Percentiles rank a stretch among this genome's conserved stretches.
Conservation (phyloP, 2,329 filamentous ascomycete species). For the Colletotrichum zoysiae region DNA sequence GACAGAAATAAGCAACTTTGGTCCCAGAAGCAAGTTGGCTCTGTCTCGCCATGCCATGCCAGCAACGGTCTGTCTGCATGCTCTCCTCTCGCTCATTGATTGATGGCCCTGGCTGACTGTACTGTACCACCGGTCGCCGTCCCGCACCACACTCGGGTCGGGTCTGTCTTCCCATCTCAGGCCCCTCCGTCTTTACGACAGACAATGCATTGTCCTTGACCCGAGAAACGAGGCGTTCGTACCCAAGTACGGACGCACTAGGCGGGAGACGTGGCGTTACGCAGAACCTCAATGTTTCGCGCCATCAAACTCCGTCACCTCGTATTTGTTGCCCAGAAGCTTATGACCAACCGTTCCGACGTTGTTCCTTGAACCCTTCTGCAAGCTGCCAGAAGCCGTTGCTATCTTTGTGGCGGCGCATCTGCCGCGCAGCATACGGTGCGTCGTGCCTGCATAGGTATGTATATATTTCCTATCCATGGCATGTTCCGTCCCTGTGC, state of each 20-base stretch:
- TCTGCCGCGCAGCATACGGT: slow-evolving; percentile 9
- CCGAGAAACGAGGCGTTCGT: not conserved
- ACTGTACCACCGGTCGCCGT: not conserved
- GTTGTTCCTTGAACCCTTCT: not conserved
- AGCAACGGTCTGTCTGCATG: not conserved
- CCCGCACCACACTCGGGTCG: not conserved
- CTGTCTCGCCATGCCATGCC: not conserved
- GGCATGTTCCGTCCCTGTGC: slow-evolving; percentile 7
- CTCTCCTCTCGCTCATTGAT: not conserved
- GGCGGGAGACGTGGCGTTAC: slow-evolving; percentile 8
- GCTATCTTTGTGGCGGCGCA: not conserved
- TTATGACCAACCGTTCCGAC: not conserved
- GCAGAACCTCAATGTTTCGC: not conserved
- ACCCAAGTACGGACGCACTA: not conserved
- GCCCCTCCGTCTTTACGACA: not conserved
- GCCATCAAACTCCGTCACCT: not conserved
- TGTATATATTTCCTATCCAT: slow-evolving; percentile 9
- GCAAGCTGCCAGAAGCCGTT: not conserved
- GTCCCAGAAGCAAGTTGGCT: slow-evolving; percentile 4
- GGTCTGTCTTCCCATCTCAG: not conserved
- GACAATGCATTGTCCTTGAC: not conserved
- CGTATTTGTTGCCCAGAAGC: slow-evolving; percentile 7
- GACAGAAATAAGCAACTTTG: not conserved
- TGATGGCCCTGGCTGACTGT: not conserved
- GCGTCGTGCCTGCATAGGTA: slow-evolving; percentile 24